Percentiles rank a stretch among this genome's conserved stretches.
phyloP scores from a whole-genome alignment of 805 yeast genomes.

The Kodamaea neixiangensis region DNA sequence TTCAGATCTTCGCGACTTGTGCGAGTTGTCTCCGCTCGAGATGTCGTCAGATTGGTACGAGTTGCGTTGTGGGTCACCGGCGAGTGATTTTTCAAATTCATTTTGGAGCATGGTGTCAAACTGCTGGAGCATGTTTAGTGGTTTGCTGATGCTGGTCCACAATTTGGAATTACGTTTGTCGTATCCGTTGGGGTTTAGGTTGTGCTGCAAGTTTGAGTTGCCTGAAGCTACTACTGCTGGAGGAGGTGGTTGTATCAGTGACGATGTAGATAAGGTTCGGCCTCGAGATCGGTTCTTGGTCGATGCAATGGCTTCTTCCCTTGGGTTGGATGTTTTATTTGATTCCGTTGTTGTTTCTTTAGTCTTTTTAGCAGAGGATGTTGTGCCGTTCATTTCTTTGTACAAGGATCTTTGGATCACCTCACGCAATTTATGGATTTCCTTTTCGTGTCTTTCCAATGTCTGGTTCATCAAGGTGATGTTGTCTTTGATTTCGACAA shows the following conservation, averaged over 20 bases:
- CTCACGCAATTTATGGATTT: slow-evolving; percentile 51
- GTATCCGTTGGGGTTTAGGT: slow-evolving; percentile 5
- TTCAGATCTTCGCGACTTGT: slow-evolving; percentile 22
- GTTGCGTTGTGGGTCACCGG: slow-evolving; percentile 8
- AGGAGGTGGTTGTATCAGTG: slow-evolving; percentile 4
- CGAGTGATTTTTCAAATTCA: slow-evolving; percentile 54
- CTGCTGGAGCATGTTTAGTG: slow-evolving; percentile 59
- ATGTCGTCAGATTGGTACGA: slow-evolving; percentile 7
- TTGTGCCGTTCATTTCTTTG: slow-evolving; percentile 32
- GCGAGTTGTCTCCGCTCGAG: slow-evolving; percentile 5
- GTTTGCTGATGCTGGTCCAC: slow-evolving; percentile 31
- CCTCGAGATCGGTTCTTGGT: slow-evolving; percentile 25
- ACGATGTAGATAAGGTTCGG: slow-evolving; percentile 15
- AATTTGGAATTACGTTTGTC: slow-evolving; percentile 21
- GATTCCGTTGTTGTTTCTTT: neutral
- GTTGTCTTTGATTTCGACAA: slow-evolving; percentile 62
- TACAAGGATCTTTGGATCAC: slow-evolving; percentile 49
- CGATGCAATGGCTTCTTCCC: slow-evolving; percentile 32
- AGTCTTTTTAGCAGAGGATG: neutral
- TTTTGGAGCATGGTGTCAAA: slow-evolving; percentile 66
- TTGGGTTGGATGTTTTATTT: slow-evolving; percentile 19
- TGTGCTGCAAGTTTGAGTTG: neutral
- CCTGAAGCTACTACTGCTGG: slow-evolving; percentile 8
- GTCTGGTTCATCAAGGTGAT: slow-evolving; percentile 45
- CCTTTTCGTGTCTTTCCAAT: slow-evolving; percentile 46